phyloP scores from a whole-genome alignment of 2,329 filamentous ascomycete genomes.

The Tolypocladium ovalisporum region DNA sequence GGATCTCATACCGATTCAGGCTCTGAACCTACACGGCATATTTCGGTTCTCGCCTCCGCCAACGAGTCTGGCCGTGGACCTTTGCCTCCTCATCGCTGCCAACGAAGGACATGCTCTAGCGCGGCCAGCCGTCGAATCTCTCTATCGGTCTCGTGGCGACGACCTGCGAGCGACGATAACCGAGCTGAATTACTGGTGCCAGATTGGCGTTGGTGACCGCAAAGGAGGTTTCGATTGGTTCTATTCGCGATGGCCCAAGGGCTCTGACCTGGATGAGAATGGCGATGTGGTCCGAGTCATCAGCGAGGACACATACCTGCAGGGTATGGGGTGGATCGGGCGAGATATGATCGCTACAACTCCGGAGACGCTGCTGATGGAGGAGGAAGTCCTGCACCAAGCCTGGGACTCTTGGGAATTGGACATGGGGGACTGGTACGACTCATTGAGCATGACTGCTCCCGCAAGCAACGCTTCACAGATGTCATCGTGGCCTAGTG shows the following conservation, averaged over 20 bases:
- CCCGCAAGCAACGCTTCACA: constrained; percentile 19
- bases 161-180: constrained; percentile 75
- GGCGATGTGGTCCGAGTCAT: constrained; percentile 65
- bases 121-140: constrained; percentile 51
- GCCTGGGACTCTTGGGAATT: constrained; percentile 58
- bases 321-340: constrained; percentile 67
- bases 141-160: constrained; percentile 57
- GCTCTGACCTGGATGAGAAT: constrained; percentile 55
- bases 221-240: constrained; percentile 88
- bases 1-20: constrained; percentile 62
- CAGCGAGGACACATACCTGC: constrained; percentile 67
- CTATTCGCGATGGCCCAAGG: constrained; percentile 63
- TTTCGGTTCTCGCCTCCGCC: constrained; percentile 64
- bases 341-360: constrained; percentile 42
- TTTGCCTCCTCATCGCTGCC: constrained; percentile 71
- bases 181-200: constrained; percentile 93
- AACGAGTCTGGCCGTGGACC: constrained; percentile 59
- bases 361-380: constrained; percentile 27
- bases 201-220: constrained; percentile 85
- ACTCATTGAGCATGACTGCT: constrained; percentile 23
- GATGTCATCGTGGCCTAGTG: constrained; percentile 3
- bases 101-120: constrained; percentile 77
- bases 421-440: constrained; percentile 48
- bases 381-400: constrained; percentile 55
- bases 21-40: constrained; percentile 73